Evolutionary conservation across 1,284 basidiomycete genomes (phyloP), one percentile per base, ranked within the genome.

Genomic region (Dichomitus squalens): DNA sequence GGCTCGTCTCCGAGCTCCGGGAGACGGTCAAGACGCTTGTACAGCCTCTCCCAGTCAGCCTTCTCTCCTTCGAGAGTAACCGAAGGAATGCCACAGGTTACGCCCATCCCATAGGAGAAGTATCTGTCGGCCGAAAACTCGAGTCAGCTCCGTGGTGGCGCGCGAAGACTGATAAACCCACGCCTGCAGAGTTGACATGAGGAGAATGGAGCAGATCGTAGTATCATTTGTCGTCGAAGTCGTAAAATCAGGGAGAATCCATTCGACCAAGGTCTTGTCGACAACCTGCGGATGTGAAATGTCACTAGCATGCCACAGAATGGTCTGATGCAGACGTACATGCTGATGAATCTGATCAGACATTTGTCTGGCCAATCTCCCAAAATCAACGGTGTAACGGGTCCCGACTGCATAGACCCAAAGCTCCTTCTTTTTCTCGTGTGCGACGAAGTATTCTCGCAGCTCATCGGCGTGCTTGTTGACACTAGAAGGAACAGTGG

Each of bases 191-290:
- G 72, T 75, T 1, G 76, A 67, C 78, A 82, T 80, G 75, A 79
- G 74, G 33, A 76, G 58, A 14, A 80, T 71, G 1, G 77, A 69
- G 23, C 69, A 74, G 5, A 76, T 68, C 3, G 72, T 71, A 3
- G 66, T 74, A 52, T 83, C 82, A 18, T 67, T 72, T 1, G 33
- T 11, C 0, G 76, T 79, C 4, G 80, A 82, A 1, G 81, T 83
- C 4, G 77, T 72, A 64, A 82, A 83, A 27, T 71, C 60, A 0
- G 81, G 81, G 9, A 75, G 67, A 35, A 79, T 73, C 78, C 79
- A 81, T 0, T 74, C 68, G 3, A 69, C 69, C 2, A 82, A 57
- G 0, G 61, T 58, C 0, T 70, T 67, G 57, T 81, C 77, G 0
- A 65, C 49, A 44, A 81, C 62, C 43, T 46, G 11, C 5, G 5